phyloP scores from a whole-genome alignment of 805 yeast genomes.

The Komagataella ulmi region DNA sequence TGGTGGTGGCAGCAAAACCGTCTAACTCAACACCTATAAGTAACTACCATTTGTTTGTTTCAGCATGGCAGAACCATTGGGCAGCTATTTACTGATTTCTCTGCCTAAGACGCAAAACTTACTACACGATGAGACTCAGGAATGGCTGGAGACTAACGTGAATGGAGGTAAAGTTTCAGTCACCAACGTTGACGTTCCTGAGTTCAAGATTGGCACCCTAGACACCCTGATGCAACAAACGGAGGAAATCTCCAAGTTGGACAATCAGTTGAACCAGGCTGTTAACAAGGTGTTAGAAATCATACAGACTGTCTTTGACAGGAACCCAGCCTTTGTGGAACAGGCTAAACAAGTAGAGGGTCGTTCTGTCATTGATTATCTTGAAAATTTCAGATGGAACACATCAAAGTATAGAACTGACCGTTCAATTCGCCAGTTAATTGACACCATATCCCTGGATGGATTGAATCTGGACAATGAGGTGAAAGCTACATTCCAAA shows the following conservation, averaged over 20 bases:
- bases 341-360: constrained; percentile 25
- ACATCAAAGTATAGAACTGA: constrained; percentile 76
- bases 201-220: constrained; percentile 86
- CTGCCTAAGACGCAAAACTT: constrained; percentile 33
- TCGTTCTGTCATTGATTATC: constrained; percentile 41
- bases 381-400: constrained; percentile 80
- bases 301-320: constrained; percentile 33
- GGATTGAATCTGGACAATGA: constrained; percentile 77
- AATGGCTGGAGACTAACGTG: constrained; percentile 43
- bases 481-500: constrained; percentile 60
- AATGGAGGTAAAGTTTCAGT: constrained; percentile 48
- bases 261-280: constrained; percentile 59
- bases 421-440: constrained; percentile 66
- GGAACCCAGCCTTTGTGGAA: constrained; percentile 10
- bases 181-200: constrained; percentile 52
- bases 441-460: constrained; percentile 57
- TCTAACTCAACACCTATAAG: neutral
- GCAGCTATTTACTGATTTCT: constrained; percentile 40
- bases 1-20: neutral
- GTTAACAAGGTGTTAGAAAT: constrained; percentile 70
- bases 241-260: constrained; percentile 78
- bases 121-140: constrained; percentile 5
- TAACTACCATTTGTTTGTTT: neutral
- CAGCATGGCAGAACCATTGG: constrained; percentile 19
- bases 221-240: constrained; percentile 84